Evolutionary conservation across 2,329 filamentous ascomycete species (phyloP).

Genomic region (Diaporthe destruens): DNA sequence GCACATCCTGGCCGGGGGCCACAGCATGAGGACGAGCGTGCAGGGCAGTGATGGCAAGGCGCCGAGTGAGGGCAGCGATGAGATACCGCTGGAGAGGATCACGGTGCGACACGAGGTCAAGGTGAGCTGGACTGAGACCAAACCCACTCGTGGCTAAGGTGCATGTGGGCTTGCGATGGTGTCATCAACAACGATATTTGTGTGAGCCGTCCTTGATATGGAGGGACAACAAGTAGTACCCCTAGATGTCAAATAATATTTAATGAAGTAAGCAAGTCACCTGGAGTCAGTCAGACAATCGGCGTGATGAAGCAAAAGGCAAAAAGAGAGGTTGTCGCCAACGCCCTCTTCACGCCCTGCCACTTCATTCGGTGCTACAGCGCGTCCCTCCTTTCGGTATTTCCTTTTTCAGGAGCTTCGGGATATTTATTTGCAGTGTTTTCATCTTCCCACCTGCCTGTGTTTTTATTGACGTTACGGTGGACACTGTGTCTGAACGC

Average conservation of each 20-base stretch:
- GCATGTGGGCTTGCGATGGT: not conserved
- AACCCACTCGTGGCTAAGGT: not conserved
- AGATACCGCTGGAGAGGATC: slow-evolving; percentile 9
- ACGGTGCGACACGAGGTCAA: slow-evolving; percentile 13
- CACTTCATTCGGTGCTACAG: slow-evolving; percentile 9
- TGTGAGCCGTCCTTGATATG: not conserved
- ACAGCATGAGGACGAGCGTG: not conserved
- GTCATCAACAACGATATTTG: not conserved
- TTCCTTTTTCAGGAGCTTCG: slow-evolving; percentile 21
- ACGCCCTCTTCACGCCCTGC: slow-evolving; percentile 19
- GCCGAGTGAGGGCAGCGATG: slow-evolving; percentile 21
- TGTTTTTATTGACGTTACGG: slow-evolving; percentile 16
- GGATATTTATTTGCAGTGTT: slow-evolving; percentile 25
- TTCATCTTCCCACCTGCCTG: not conserved
- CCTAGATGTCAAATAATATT: not conserved
- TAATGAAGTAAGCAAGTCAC: not conserved
- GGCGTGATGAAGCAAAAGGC: too few species aligned
- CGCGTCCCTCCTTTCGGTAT: slow-evolving; percentile 30
- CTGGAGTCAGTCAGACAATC: too few species aligned
- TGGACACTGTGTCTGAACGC: slow-evolving; percentile 13
- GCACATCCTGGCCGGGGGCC: not conserved
- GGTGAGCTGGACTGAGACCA: slow-evolving; percentile 22
- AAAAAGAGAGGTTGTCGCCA: slow-evolving; percentile 22
- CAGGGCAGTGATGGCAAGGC: slow-evolving; percentile 17
- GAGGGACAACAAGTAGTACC: not conserved